A percentile compares a stretch with the other conserved stretches of the same genome.
Conservation (phyloP, 2,329 filamentous ascomycete genomes). For the Trichophyton mentagrophytes region DNA sequence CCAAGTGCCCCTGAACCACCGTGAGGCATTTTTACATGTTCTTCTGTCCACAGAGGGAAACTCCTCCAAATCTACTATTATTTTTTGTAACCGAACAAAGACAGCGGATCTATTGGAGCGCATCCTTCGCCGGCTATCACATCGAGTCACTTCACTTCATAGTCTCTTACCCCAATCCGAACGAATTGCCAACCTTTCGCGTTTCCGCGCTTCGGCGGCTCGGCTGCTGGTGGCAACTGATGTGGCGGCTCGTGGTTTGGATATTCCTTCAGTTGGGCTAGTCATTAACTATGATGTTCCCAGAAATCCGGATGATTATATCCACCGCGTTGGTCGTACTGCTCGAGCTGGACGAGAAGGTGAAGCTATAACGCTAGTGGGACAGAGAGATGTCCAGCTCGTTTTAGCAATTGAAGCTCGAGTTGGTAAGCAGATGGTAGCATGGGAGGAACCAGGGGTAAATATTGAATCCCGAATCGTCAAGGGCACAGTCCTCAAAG, state of each 20-base stretch:
- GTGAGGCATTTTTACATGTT: slow-evolving; percentile 87
- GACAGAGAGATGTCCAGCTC: slow-evolving; percentile 82
- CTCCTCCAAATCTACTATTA: slow-evolving; percentile 62
- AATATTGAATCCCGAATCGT: slow-evolving; percentile 86
- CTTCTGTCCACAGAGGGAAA: slow-evolving; percentile 72
- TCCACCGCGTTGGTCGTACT: slow-evolving; percentile 89
- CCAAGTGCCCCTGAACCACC: slow-evolving; percentile 78
- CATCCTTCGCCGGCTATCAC: slow-evolving; percentile 68
- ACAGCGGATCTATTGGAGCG: slow-evolving; percentile 86
- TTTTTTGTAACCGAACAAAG: slow-evolving; percentile 86
- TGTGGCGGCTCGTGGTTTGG: slow-evolving; percentile 83
- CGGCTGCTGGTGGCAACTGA: slow-evolving; percentile 89
- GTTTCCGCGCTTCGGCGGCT: slow-evolving; percentile 81
- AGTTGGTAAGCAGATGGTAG: slow-evolving; percentile 64
- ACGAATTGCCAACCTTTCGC: slow-evolving; percentile 72
- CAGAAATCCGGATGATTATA: slow-evolving; percentile 92
- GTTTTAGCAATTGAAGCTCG: slow-evolving; percentile 81
- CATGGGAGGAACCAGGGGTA: slow-evolving; percentile 80
- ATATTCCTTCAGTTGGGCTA: slow-evolving; percentile 81
- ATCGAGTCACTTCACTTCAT: slow-evolving; percentile 84
- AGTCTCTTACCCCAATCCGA: slow-evolving; percentile 75
- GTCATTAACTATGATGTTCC: slow-evolving; percentile 95
- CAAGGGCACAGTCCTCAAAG: slow-evolving; percentile 63
- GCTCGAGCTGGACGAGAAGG: slow-evolving; percentile 79
- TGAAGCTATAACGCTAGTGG: slow-evolving; percentile 74